Base-by-base conservation (phyloP, 768 basidiomycete species). In the Lactifluus echinatus region DNA sequence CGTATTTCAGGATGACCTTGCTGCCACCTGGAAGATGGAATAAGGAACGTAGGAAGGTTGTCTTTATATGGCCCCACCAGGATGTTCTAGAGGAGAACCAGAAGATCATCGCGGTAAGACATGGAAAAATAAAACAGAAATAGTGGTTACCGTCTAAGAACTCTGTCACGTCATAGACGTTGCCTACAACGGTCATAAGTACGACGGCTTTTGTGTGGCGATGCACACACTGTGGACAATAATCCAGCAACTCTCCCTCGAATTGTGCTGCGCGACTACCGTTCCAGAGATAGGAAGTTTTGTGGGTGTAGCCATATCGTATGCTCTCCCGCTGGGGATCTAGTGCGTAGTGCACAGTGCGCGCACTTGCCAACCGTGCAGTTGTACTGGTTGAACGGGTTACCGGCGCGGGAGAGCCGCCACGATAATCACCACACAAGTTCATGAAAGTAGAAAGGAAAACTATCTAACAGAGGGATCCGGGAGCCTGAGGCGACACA, bases 1-100 rank as follows among this genome's bases (percentile, higher is more conserved):
- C 81, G 56, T 80, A 79, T 61, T 79, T 77, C 43, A 81, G 61
- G 54, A 82, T 77, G 64, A 81, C 78, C 57, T 72, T 74, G 48
- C 72, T 69, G 2, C 80, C 80, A 12, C 80, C 79, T 66, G 63
- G 1, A n/a, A 21, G 28, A 19, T 21, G 29, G 17, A 6, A 23
- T 51, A 7, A 56, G 37, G 7, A 26, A 37, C 40, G 31, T 29
- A 17, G 8, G 8, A 17, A 4, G 11, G 39, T 14, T 10, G 29
- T 23, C 17, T 12, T 5, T 14, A 7, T 8, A 17, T 31, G 31
- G 8, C 6, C 53, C 23, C n/a, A 63, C 61, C 62, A 51, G 62
- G 62, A 39, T 61, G 59, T 29, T 63, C 62, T 63, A 12, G 15
- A n/a, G 23, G 17, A 11, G 23, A 34, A 24, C 2, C 14, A 36